phyloP scores from a whole-genome alignment of 1,139 yeast genomes.

The Yamadazyma membranifaciens region DNA sequence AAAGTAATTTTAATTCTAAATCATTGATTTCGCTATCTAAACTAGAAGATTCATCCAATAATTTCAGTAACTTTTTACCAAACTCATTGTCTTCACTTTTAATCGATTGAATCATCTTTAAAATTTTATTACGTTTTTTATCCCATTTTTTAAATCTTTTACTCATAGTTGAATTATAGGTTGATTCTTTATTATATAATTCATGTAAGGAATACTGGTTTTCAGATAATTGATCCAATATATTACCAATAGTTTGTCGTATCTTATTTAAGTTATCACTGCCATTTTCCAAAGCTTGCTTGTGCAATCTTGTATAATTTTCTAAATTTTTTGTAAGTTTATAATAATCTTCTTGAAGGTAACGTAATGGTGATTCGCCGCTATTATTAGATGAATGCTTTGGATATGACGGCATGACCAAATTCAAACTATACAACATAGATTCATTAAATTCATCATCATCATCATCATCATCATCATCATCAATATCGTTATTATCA shows the following conservation, averaged over 20 bases:
- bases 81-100: slow-evolving; percentile 42
- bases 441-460: slow-evolving; percentile 3
- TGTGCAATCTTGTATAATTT: slow-evolving; percentile 24
- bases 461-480: no score
- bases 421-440: slow-evolving; percentile 6
- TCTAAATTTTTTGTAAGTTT: slow-evolving; percentile 22
- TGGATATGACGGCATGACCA: slow-evolving; percentile 2
- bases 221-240: slow-evolving; percentile 38
- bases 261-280: slow-evolving; percentile 27
- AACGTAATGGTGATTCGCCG: slow-evolving; percentile 25
- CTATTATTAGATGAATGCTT: background rate
- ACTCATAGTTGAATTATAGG: slow-evolving; percentile 27
- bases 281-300: slow-evolving; percentile 27
- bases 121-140: slow-evolving; percentile 29
- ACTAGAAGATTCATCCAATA: slow-evolving; percentile 32
- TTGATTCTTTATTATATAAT: slow-evolving; percentile 42
- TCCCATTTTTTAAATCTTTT: slow-evolving; percentile 48
- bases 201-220: slow-evolving; percentile 49
- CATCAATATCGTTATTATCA: no score
- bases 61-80: slow-evolving; percentile 42
- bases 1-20: slow-evolving; percentile 37
- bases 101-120: slow-evolving; percentile 37
- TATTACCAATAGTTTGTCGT: slow-evolving; percentile 26
- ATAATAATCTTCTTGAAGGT: slow-evolving; percentile 22
- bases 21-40: slow-evolving; percentile 42